Percentiles rank a stretch among this genome's conserved stretches.
Conservation (phyloP, 78 protist genomes). For the Planoprotostelium fungivorum region DNA sequence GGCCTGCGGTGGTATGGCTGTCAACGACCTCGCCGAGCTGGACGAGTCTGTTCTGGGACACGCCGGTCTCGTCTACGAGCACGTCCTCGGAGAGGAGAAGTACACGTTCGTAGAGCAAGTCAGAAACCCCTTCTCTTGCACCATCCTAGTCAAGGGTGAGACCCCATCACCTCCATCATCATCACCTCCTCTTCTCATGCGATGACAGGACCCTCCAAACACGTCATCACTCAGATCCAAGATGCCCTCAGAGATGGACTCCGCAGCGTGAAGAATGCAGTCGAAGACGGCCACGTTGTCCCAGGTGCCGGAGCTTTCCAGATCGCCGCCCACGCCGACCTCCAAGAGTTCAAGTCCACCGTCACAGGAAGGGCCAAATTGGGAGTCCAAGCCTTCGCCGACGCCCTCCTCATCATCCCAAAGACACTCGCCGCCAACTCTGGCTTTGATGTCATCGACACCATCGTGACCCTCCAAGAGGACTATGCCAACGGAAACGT, state of each 20-base stretch:
- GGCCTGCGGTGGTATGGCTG: conserved; percentile 98
- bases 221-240: conserved; percentile 95
- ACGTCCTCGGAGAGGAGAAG: conserved; percentile 96
- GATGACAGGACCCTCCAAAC: conserved; percentile 86
- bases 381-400: conserved; percentile 96
- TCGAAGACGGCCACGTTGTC: conserved; percentile 85
- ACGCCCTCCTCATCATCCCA: conserved; percentile 96
- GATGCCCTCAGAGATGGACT: conserved; percentile 99
- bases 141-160: conserved; percentile 92
- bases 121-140: conserved; percentile 92
- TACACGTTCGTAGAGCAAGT: conserved; percentile 98
- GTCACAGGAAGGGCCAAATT: conserved; percentile 63
- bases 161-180: not conserved
- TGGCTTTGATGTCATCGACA: conserved; percentile 92
- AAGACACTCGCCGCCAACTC: conserved; percentile 95
- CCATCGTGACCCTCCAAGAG: conserved; percentile 80
- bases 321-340: conserved; percentile 63
- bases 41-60: conserved; percentile 81
- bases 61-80: conserved; percentile 94
- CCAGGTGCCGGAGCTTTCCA: conserved; percentile 99
- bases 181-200: not conserved
- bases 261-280: conserved; percentile 96
- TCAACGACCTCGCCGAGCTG: conserved; percentile 94
- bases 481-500: conserved; percentile 62
- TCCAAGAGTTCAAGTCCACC: conserved; percentile 69